Evolutionary conservation across 208 protist genomes (phyloP), one percentile per base, ranked within the genome.

Genomic region (Trypanosoma avium): DNA sequence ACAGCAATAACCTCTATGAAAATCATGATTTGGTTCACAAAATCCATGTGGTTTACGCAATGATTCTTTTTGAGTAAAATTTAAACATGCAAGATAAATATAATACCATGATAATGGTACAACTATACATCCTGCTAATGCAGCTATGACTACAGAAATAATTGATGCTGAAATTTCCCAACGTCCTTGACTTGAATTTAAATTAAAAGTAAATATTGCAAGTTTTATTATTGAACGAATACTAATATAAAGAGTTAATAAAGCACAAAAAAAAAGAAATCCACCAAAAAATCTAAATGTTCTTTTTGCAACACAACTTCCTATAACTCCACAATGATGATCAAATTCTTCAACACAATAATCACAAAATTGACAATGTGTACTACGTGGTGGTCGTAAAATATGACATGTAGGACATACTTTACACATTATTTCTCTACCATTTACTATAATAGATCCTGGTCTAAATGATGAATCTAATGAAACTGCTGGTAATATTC

Each of bases 271-370:
- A 55, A 88, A 69, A 49, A 94, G 80, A 67, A 93, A 93, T 30
- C 82, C 80, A 22, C 62, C 70, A 63, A 96, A 96, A 62, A 86
- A 96, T 54, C 90, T 80, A 56, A 88, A 90, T 10, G 79, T 96
- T 27, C 90, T 69, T 61, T 85, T 80, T 2, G 66, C 90, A 47
- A 96, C 88, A 56, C 86, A 93, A 63, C 77, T 79, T 22, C 87
- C 90, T 12, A 94, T 32, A 2, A 94, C 73, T 15, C 66, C 71
- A 61, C 90, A 96, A 74, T 94, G 85, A 60, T 96, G 90, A 57
- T 96, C 90, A 60, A 82, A 96, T 63, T 89, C 84, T 46, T 90
- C 77, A 19, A 96, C 86, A 70, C 90, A 96, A 21, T 85, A 78
- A 52, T 92, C 87, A 71, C 88, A 93, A 42, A 80, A 77, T 13